Evolutionary conservation across 169 alveolate genomes (phyloP), one percentile per base, ranked within the genome.

Genomic region (Plasmodium gaboni): DNA sequence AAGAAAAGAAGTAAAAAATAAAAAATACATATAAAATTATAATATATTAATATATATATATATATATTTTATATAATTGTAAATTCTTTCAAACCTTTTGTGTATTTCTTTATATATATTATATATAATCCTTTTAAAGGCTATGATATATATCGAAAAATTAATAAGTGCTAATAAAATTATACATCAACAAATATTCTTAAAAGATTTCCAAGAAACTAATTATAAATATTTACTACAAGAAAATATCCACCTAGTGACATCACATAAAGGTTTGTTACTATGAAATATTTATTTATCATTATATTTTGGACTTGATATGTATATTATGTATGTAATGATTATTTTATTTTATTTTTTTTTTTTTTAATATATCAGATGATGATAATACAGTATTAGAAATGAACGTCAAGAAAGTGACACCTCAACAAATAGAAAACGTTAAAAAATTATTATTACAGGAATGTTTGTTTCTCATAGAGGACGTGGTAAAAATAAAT

Each of bases 141-240:
- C 88, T 38, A 76, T 24, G 46, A 63, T n/a, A 63, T 55, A 76
- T 22, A 76, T 76, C 24, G 88, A 50, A 63, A 76, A 76, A 57
- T 76, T 76, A 76, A 63, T 76, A 63, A 65, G 17, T 64, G 88
- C 88, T 63, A 76, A 76, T 19, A 46, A 76, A 57, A 76, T 76
- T 7, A 76, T 76, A 48, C 74, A 76, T 64, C 74, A 76, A 67
- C 88, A 76, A 61, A 76, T 76, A n/a, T 76, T 76, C 53, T 26
- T 76, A 53, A 76, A 63, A 76, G 74, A 76, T 63, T 76, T 76
- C 42, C 28, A 57, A 38, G 42, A 76, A 19, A 57, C 69, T 5
- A 76, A 63, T 76, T 76, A 76, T 65, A 76, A 76, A 65, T 61
- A 76, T 65, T 55, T 76, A 28, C 9, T 76, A 24, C 76, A 76